These are phyloP conservation scores for Euphorbia tirucalli DNA, from an alignment of 345 rosid species.

Conservation along the genomic window DNA sequence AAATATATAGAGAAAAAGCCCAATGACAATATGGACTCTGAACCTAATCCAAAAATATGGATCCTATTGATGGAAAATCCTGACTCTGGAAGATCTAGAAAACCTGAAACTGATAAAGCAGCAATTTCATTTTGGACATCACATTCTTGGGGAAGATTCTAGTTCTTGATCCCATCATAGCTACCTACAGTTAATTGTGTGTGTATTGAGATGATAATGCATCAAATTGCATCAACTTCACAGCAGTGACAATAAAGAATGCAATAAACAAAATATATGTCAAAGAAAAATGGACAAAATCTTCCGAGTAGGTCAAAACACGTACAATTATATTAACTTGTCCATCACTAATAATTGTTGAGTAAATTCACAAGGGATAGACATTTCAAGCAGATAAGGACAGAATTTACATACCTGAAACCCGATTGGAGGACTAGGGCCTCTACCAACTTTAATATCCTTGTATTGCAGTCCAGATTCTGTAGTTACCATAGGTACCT, in stretches of 20 bases:
- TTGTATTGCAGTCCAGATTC: constrained; percentile 87
- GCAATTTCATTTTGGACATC: background rate
- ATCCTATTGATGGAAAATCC: background rate
- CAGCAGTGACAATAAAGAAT: background rate
- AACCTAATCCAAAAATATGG: background rate
- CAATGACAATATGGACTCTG: too few species aligned
- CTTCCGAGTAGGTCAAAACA: background rate
- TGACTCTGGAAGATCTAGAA: background rate
- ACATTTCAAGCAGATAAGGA: background rate
- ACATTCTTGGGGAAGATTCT: background rate
- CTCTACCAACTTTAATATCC: constrained; percentile 81
- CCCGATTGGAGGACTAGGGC: constrained; percentile 90
- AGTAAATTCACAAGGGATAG: background rate
- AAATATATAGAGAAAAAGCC: background rate
- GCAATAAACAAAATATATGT: background rate
- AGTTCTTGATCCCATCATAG: background rate
- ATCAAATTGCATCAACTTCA: background rate
- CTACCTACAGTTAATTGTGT: background rate
- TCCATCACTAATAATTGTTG: background rate
- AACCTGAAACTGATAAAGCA: background rate
- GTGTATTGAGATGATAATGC: background rate
- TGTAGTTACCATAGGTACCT: constrained; percentile 90
- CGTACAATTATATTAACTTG: background rate
- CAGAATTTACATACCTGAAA: constrained; percentile 54
- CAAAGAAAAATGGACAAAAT: background rate